A percentile compares a stretch with the other conserved stretches of the same genome.
These are phyloP conservation scores for Hymenoscyphus fraxineus DNA, from an alignment of 2,329 filamentous ascomycete genomes.

Conservation along the genomic window DNA sequence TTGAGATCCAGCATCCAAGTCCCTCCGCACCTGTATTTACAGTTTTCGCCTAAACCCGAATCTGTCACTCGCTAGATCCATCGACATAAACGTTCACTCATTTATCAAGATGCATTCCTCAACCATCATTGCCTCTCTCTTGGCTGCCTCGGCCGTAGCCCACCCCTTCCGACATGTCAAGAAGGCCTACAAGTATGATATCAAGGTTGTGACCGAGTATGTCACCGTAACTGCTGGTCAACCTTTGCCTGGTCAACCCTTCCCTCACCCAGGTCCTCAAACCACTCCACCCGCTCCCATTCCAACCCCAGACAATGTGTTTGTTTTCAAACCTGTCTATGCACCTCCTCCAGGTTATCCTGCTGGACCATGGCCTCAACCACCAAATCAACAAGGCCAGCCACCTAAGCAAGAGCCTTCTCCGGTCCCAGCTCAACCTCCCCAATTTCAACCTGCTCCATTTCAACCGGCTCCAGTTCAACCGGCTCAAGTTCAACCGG, in stretches of 20 bases:
- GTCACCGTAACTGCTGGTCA: conserved; percentile 38
- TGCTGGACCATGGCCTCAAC: background rate
- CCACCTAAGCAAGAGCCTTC: conserved; percentile 9
- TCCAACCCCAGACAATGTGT: conserved; percentile 8
- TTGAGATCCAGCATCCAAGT: conserved; percentile 11
- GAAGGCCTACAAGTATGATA: conserved; percentile 25
- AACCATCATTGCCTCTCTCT: conserved; percentile 35
- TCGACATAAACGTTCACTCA: conserved; percentile 3
- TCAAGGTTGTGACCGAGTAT: conserved; percentile 36
- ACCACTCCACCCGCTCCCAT: background rate
- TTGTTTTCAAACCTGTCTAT: conserved; percentile 22
- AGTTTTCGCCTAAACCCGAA: conserved; percentile 5
- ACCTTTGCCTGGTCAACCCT: background rate
- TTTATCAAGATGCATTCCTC: conserved; percentile 41
- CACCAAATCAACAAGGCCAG: background rate
- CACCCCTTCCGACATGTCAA: conserved; percentile 35
- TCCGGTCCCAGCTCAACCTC: background rate
- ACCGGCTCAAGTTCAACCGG: too few relatives aligned
- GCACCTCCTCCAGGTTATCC: conserved; percentile 7
- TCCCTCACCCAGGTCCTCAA: background rate
- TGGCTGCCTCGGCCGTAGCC: conserved; percentile 36
- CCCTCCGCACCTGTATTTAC: conserved; percentile 11
- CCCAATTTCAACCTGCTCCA: too few relatives aligned
- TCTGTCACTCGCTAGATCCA: too few relatives aligned
- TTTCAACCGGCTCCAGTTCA: too few relatives aligned